A percentile compares a stretch with the other conserved stretches of the same genome.
These are phyloP conservation scores for Periconia macrospinosa DNA, from an alignment of 2,329 filamentous ascomycete species.

Conservation along the genomic window DNA sequence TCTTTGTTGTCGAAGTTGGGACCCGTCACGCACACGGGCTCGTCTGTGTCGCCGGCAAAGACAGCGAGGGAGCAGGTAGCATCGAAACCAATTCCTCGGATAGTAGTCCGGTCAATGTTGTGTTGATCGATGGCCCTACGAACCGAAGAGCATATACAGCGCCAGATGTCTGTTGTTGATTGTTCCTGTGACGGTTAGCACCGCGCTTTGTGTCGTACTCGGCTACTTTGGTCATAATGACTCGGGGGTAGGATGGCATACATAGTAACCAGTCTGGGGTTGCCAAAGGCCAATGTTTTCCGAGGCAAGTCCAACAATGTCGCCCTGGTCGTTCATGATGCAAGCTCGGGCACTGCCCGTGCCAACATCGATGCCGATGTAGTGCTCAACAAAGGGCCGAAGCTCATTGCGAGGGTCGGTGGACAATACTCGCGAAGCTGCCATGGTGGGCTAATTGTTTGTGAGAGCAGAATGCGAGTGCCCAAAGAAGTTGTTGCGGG, in stretches of 20 bases:
- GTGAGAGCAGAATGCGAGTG: not conserved
- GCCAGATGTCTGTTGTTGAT: constrained; percentile 97
- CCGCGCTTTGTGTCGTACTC: not conserved
- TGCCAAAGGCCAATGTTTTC: constrained; percentile 58
- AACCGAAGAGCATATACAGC: constrained; percentile 87
- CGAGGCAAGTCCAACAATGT: constrained; percentile 69
- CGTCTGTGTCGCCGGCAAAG: constrained; percentile 84
- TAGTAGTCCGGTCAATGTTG: constrained; percentile 71
- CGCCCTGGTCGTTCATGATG: constrained; percentile 88
- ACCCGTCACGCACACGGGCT: constrained; percentile 87
- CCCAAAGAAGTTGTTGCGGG: not conserved
- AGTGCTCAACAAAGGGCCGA: constrained; percentile 60
- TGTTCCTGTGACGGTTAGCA: constrained; percentile 67
- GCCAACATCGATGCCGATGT: constrained; percentile 91
- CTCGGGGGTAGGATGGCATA: constrained; percentile 26
- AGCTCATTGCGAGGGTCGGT: constrained; percentile 60
- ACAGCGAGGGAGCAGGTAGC: constrained; percentile 97
- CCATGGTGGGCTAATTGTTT: not conserved
- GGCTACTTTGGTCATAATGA: not conserved
- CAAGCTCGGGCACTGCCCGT: constrained; percentile 94
- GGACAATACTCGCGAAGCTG: constrained; percentile 50
- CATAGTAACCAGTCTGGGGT: constrained; percentile 58
- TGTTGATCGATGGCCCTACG: constrained; percentile 81
- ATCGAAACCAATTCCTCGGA: constrained; percentile 94
- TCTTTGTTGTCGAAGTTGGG: constrained; percentile 77